Evolutionary conservation across 495 filamentous ascomycete genomes (phyloP).

Genomic region (Hyaloscypha variabilis): DNA sequence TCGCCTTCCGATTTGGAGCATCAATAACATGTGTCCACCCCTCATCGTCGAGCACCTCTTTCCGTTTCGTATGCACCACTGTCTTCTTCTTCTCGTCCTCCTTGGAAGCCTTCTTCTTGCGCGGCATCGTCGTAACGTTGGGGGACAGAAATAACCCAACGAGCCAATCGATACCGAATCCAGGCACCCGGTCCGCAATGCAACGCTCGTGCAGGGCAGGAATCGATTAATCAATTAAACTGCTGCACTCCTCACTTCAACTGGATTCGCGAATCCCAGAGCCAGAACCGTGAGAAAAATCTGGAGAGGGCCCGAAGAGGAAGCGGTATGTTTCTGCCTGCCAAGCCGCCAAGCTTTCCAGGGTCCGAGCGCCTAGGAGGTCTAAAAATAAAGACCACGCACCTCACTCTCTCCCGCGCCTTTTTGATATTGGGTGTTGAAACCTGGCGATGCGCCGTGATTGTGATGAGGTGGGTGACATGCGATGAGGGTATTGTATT

Average conservation of each 20-base stretch:
- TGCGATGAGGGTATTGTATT: not conserved
- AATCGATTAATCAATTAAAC: not conserved
- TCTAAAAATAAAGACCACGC: not conserved
- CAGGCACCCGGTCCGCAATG: not conserved
- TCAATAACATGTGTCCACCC: conserved; percentile 61
- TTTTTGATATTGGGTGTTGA: not conserved
- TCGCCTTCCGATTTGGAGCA: conserved; percentile 12
- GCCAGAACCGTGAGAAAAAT: not conserved
- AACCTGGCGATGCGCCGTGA: conserved; percentile 8
- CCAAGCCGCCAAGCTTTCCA: not conserved
- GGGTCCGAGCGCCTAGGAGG: not conserved
- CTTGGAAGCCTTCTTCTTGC: conserved; percentile 36
- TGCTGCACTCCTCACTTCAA: not conserved
- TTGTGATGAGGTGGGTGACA: not conserved
- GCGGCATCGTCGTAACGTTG: conserved; percentile 41
- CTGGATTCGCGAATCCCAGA: no score
- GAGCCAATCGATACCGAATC: not conserved
- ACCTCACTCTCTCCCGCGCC: not conserved
- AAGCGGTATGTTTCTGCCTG: not conserved
- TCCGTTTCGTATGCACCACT: conserved; percentile 42
- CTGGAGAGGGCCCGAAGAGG: not conserved
- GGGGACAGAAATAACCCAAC: not conserved
- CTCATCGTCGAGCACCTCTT: conserved; percentile 48
- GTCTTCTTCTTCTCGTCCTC: conserved; percentile 13
- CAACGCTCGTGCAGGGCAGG: not conserved